Evolutionary conservation across 495 filamentous ascomycete species (phyloP), one percentile per base, ranked within the genome.

Genomic region (Staphylotrichum tortipilum): DNA sequence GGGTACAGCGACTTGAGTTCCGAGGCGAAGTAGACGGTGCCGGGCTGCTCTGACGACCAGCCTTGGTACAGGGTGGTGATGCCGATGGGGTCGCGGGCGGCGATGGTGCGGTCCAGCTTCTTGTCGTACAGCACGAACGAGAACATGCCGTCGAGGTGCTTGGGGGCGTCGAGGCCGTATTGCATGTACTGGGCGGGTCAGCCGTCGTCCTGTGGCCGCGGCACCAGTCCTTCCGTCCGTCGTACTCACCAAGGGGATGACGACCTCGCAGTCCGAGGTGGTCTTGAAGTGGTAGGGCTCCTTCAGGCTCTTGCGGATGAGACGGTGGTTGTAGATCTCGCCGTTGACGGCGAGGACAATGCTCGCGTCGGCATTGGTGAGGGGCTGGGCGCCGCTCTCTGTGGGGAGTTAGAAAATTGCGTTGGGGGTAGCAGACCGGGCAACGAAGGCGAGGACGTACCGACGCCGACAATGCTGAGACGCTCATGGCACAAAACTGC

Each of bases 291-390:
- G 81, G 68, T 94, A 91, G 21, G 83, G 79, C 19, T 69, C 72
- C 68, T 86, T 86, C 62, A 96, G 69, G 52, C 70, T 73, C 70
- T 95, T 96, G 55, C 92, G 82, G 56, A 98, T 73, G 56, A 95
- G 79, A 54, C 89, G 82, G 72, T 98, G 92, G 80, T 98, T 98
- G 78, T 98, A 98, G 67, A 98, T 98, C 70, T 98, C 92, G 70
- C 92, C 92, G 70, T 98, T 98, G 82, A 96, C 92, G 50, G 92
- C 92, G 42, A 98, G 79, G 49, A 89, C 82, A 55, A 98, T 82
- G 53, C 78, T 84, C 47, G 80, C 84, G 62, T 95, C 90, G 45
- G 89, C 82, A 75, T 86, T 97, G 68, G 92, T 82, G 39, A 98
- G 78, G 43, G 92, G 92, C 70, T 98, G 92, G 33, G 92, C 92